Conservation (phyloP, 2,329 filamentous ascomycete species). For the Capronia americana region DNA sequence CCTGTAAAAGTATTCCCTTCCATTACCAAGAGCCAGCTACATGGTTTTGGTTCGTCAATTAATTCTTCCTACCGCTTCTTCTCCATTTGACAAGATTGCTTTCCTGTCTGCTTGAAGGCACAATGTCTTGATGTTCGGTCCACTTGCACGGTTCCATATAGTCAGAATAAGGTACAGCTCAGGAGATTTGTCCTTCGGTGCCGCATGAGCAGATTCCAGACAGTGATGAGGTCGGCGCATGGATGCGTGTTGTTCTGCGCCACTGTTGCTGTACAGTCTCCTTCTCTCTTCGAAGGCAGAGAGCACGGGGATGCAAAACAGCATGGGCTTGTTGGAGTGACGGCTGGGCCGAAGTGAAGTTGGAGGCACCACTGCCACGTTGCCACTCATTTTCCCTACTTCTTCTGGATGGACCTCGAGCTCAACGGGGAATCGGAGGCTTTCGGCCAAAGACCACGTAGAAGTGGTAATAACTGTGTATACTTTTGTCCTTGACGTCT, state of each 20-base stretch:
- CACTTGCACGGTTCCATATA: background rate
- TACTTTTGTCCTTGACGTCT: constrained; percentile 26
- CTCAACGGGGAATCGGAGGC: constrained; percentile 1
- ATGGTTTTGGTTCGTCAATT: background rate
- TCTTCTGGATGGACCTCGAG: background rate
- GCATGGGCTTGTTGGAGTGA: background rate
- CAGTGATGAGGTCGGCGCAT: background rate
- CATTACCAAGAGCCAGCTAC: background rate
- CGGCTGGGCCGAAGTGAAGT: background rate
- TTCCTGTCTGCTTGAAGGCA: background rate
- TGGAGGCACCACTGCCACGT: background rate
- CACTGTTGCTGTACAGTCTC: background rate
- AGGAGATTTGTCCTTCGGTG: background rate
- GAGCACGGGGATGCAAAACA: background rate
- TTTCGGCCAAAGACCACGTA: constrained; percentile 29
- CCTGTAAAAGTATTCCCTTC: background rate
- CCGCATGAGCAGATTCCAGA: background rate
- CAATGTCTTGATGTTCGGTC: background rate
- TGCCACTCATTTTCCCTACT: background rate
- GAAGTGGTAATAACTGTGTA: constrained; percentile 32
- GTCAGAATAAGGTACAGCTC: background rate
- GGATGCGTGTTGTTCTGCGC: background rate
- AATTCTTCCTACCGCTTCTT: background rate
- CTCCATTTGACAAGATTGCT: background rate
- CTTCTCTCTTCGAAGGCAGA: background rate